Evolutionary conservation across 1,284 basidiomycete genomes (phyloP).

Genomic region (Sanghuangporus weigelae): DNA sequence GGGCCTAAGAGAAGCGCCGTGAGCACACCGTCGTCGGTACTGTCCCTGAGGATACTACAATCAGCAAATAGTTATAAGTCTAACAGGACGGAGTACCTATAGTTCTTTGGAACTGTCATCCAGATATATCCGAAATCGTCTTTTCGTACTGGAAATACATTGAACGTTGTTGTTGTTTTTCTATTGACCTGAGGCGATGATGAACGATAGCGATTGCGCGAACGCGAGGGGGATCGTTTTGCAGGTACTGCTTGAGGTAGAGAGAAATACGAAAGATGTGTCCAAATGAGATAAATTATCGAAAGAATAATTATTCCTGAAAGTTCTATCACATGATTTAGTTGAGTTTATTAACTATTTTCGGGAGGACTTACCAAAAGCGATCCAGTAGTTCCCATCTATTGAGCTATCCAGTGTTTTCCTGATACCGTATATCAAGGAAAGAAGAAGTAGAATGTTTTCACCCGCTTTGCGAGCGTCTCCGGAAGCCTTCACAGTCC

Average conservation of each 20-base stretch:
- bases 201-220: constrained; percentile 28
- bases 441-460: constrained; percentile 47
- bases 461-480: constrained; percentile 56
- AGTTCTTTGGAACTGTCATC: constrained; percentile 89
- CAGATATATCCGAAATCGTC: constrained; percentile 66
- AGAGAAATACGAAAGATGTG: constrained; percentile 42
- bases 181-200: constrained; percentile 39
- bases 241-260: constrained; percentile 21
- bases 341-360: background rate
- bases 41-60: constrained; percentile 46
- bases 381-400: constrained; percentile 35
- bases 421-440: constrained; percentile 40
- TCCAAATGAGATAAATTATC: constrained; percentile 59
- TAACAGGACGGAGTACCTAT: constrained; percentile 44
- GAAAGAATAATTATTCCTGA: constrained; percentile 50
- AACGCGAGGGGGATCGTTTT: constrained; percentile 25
- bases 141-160: constrained; percentile 30
- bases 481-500: constrained; percentile 39
- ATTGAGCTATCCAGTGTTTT: constrained; percentile 24
- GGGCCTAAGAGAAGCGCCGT: constrained; percentile 78
- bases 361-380: constrained; percentile 32
- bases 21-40: constrained; percentile 77
- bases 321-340: constrained; percentile 42
- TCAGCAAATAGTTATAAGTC: background rate
- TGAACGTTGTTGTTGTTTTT: constrained; percentile 29